phyloP scores from a whole-genome alignment of 495 filamentous ascomycete species.

The Platismatia glauca region DNA sequence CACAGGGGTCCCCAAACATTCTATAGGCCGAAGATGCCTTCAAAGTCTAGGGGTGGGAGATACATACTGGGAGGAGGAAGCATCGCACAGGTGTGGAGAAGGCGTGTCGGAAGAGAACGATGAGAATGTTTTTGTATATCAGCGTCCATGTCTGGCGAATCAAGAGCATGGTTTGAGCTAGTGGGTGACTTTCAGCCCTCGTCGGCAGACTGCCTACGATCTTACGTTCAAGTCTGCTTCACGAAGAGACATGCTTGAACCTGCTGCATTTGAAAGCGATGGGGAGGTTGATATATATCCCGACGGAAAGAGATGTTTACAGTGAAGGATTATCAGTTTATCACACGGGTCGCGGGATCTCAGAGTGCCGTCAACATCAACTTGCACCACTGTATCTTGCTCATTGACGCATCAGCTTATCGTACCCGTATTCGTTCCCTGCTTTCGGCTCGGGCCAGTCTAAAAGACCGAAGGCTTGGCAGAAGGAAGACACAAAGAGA shows the following conservation, averaged over 20 bases:
- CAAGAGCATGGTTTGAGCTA: conserved; percentile 39
- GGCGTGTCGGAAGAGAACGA: conserved; percentile 55
- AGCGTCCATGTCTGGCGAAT: conserved; percentile 64
- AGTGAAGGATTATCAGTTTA: neutral
- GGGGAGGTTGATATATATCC: neutral
- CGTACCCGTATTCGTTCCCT: neutral
- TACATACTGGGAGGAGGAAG: conserved; percentile 49
- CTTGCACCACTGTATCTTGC: too few species aligned
- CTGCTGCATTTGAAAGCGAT: neutral
- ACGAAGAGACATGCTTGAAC: neutral
- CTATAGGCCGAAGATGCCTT: neutral
- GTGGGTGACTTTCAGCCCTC: neutral
- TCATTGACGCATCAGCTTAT: too few species aligned
- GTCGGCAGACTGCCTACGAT: too few species aligned
- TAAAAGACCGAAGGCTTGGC: too few species aligned
- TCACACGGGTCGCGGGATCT: too few species aligned
- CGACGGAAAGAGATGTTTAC: neutral
- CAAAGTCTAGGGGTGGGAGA: neutral
- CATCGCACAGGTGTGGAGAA: conserved; percentile 57
- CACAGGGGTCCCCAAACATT: neutral
- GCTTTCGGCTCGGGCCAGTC: neutral
- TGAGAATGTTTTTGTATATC: conserved; percentile 62
- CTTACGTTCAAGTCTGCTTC: neutral
- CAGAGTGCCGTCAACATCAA: too few species aligned
- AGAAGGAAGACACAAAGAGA: too few species aligned